These are phyloP conservation scores for Adenanthera pavonina DNA, from an alignment of 306 rosid genomes.

Conservation along the genomic window DNA sequence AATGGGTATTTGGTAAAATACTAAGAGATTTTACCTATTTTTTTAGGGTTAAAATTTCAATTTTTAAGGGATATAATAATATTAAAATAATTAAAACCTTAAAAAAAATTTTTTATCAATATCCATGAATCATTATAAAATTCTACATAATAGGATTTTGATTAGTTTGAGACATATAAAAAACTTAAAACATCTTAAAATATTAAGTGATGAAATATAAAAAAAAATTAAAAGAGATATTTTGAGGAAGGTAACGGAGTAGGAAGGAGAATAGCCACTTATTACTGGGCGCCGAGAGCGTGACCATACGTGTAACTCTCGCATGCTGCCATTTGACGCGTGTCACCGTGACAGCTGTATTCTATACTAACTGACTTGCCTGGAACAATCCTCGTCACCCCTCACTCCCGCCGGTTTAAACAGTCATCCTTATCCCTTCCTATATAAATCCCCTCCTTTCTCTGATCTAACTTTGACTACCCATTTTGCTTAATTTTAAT, in stretches of 20 bases:
- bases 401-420: slow-evolving; percentile 53
- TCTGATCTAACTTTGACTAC: background rate
- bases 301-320: slow-evolving; percentile 54
- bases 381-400: slow-evolving; percentile 44
- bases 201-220: too few species aligned
- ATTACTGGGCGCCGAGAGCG: slow-evolving; percentile 22
- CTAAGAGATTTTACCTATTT: too few species aligned
- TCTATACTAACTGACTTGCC: slow-evolving; percentile 58
- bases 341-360: slow-evolving; percentile 68
- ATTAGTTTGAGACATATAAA: too few species aligned
- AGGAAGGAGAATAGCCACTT: background rate
- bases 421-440: slow-evolving; percentile 43
- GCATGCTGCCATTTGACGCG: slow-evolving; percentile 49
- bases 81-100: too few species aligned
- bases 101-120: too few species aligned
- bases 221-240: background rate
- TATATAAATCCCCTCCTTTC: slow-evolving; percentile 40
- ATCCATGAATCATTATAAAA: too few species aligned
- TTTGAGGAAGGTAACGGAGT: background rate
- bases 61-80: too few species aligned
- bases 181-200: too few species aligned
- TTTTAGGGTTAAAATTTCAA: too few species aligned
- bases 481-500: background rate
- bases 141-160: too few species aligned
- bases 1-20: too few species aligned